phyloP scores from a whole-genome alignment of 805 yeast species.

The Zygosaccharomyces gambellarensis region DNA sequence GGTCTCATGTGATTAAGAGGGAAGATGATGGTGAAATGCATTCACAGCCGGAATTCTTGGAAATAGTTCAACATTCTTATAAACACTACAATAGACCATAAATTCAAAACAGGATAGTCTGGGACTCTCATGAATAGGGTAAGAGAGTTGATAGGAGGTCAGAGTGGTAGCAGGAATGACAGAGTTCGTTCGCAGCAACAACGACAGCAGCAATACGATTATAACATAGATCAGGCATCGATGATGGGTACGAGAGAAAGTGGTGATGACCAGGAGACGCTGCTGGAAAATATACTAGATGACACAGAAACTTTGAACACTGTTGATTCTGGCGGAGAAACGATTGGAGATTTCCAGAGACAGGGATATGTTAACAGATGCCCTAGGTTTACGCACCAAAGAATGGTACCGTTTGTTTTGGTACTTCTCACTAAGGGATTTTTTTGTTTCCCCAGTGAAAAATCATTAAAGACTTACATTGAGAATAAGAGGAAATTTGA shows the following conservation, averaged over 20 bases:
- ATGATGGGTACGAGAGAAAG: not conserved
- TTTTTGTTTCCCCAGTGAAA: conserved; percentile 37
- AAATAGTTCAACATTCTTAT: not conserved
- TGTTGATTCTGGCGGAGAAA: conserved; percentile 22
- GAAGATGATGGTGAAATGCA: not conserved
- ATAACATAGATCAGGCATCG: no score
- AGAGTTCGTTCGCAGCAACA: conserved; percentile 1
- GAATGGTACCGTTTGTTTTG: conserved; percentile 35
- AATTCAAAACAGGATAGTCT: not conserved
- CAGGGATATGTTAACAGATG: conserved; percentile 30
- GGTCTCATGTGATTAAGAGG: not conserved
- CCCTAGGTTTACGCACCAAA: conserved; percentile 22
- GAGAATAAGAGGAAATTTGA: conserved; percentile 28
- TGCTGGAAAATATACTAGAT: conserved; percentile 12
- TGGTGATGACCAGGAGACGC: conserved; percentile 18
- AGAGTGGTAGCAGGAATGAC: not conserved
- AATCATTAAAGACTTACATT: conserved; percentile 27
- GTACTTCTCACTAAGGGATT: conserved; percentile 36
- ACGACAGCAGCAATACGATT: not conserved
- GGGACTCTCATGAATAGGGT: conserved; percentile 10
- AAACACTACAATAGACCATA: not conserved
- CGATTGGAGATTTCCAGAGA: conserved; percentile 28
- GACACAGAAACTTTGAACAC: conserved; percentile 22
- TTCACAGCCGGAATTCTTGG: not conserved
- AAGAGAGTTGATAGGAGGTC: conserved; percentile 10